Percentiles rank a stretch among this genome's conserved stretches.
Conservation (phyloP, 2,329 filamentous ascomycete species). For the Lasiodiplodia sp. region DNA sequence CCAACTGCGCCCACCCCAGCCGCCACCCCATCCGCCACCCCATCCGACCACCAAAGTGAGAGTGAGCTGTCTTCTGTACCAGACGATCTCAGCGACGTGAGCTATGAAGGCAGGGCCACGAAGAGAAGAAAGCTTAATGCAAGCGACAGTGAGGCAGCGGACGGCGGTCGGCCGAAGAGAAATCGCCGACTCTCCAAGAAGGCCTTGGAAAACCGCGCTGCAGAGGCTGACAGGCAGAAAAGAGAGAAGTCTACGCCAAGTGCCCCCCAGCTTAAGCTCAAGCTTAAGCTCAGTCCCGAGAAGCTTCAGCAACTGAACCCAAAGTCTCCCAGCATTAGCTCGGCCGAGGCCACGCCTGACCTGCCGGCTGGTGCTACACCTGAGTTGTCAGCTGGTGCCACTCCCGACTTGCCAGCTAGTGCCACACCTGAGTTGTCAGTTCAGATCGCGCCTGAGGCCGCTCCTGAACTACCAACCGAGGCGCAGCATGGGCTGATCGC, state of each 20-base stretch:
- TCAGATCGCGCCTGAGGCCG: no score
- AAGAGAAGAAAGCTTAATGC: neutral
- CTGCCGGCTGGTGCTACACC: neutral
- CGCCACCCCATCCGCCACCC: neutral
- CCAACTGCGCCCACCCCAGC: neutral
- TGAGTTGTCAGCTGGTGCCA: neutral
- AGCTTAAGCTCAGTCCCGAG: neutral
- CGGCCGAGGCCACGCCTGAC: no score
- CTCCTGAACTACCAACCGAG: neutral
- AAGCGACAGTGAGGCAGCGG: no score
- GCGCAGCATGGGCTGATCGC: neutral
- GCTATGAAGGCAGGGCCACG: neutral
- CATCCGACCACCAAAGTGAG: neutral
- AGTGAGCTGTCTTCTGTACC: conserved; percentile 3
- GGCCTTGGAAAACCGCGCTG: neutral
- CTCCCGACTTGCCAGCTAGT: neutral
- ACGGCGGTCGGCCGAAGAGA: neutral
- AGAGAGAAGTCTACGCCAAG: neutral
- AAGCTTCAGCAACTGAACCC: no score
- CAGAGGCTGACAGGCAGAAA: neutral
- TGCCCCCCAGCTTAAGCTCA: neutral
- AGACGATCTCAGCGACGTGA: neutral
- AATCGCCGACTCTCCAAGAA: neutral
- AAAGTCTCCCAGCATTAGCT: no score
- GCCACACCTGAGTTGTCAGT: neutral